Conservation (phyloP, 2,329 filamentous ascomycete species). For the Arthrobotrys musiformis region DNA sequence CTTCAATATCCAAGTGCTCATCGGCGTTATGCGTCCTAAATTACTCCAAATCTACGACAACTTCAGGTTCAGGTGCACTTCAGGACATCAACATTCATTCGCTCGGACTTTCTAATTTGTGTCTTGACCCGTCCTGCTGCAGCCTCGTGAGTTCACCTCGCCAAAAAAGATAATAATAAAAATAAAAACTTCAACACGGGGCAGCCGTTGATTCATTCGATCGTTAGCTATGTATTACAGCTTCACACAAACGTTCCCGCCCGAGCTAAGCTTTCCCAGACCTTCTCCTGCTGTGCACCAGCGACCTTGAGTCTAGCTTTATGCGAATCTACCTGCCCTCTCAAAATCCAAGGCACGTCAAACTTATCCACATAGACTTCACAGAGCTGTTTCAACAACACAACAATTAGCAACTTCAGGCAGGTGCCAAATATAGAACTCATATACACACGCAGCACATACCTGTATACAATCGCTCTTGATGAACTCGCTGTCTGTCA, state of each 20-base stretch:
- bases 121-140: background rate
- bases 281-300: constrained; percentile 28
- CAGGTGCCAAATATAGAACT: background rate
- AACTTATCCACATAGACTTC: constrained; percentile 44
- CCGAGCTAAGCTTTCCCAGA: constrained; percentile 38
- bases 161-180: too few relatives aligned
- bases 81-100: background rate
- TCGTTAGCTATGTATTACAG: too few relatives aligned
- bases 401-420: background rate
- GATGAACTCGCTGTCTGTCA: constrained; percentile 62
- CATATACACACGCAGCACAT: background rate
- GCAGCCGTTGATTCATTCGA: too few relatives aligned
- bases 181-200: too few relatives aligned
- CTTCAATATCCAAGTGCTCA: background rate
- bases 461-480: constrained; percentile 63
- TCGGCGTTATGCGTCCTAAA: constrained; percentile 9
- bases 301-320: constrained; percentile 42
- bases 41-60: background rate
- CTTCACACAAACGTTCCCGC: constrained; percentile 34
- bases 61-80: background rate
- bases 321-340: constrained; percentile 45
- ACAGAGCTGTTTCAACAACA: constrained; percentile 25
- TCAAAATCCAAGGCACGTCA: constrained; percentile 51
- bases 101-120: constrained; percentile 9
- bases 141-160: too few relatives aligned